Percentiles rank a stretch among this genome's conserved stretches.
These are phyloP conservation scores for Cadophora gregata DNA, from an alignment of 2,329 filamentous ascomycete species.

Conservation along the genomic window DNA sequence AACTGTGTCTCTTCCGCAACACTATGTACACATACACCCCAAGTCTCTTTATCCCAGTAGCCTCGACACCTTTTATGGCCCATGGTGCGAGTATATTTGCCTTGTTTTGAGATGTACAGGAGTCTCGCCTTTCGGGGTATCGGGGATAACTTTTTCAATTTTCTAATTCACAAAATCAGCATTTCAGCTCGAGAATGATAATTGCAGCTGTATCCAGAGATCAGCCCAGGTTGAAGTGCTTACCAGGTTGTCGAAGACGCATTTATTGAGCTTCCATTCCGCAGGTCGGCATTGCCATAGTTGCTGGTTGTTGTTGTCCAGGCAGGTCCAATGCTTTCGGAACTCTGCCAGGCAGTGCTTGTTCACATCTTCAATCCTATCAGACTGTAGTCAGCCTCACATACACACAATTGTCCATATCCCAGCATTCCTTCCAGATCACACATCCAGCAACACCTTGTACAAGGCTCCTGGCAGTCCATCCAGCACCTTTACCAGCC, in stretches of 20 bases:
- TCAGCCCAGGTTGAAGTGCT: constrained; percentile 46
- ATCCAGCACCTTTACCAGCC: not conserved
- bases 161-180: constrained; percentile 56
- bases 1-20: constrained; percentile 6
- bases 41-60: not conserved
- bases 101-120: constrained; percentile 76
- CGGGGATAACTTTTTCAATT: constrained; percentile 81
- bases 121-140: constrained; percentile 69
- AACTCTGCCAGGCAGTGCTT: constrained; percentile 92
- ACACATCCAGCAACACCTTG: not conserved
- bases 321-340: constrained; percentile 90
- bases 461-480: not conserved
- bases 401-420: not conserved
- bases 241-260: constrained; percentile 95
- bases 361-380: constrained; percentile 92
- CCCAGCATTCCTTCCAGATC: not conserved
- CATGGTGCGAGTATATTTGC: constrained; percentile 54
- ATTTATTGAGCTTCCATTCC: constrained; percentile 92
- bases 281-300: constrained; percentile 90
- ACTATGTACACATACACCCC: constrained; percentile 19
- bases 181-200: not conserved
- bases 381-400: constrained; percentile 22
- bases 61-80: constrained; percentile 26
- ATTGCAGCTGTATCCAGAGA: not conserved
- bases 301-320: constrained; percentile 98